phyloP scores from a whole-genome alignment of 768 basidiomycete genomes.

The Collybiopsis confluens region DNA sequence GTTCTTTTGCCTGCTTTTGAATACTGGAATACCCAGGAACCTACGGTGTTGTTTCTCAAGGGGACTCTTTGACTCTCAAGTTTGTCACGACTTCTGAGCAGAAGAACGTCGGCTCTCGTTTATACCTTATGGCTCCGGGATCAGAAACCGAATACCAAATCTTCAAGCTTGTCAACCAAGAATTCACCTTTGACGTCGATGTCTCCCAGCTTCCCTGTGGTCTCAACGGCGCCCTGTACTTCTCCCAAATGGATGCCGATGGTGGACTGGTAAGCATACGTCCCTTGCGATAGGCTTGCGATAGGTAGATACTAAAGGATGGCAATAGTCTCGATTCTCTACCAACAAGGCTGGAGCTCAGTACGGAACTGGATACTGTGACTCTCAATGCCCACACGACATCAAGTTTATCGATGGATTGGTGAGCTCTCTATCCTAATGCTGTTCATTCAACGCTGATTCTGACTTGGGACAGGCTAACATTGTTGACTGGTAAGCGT shows the following conservation, averaged over 20 bases:
- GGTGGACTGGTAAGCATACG: conserved; percentile 42
- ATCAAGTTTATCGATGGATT: conserved; percentile 61
- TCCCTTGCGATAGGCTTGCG: background rate
- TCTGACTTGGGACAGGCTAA: conserved; percentile 26
- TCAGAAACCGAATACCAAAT: conserved; percentile 26
- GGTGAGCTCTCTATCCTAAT: conserved; percentile 23
- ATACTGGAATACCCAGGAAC: too few species aligned
- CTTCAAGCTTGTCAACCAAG: conserved; percentile 29
- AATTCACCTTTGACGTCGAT: conserved; percentile 48
- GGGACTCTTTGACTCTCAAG: conserved; percentile 26
- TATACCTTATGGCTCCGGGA: conserved; percentile 29
- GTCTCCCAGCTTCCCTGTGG: conserved; percentile 43
- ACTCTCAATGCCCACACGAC: conserved; percentile 59
- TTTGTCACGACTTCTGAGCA: conserved; percentile 22
- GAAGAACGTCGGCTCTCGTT: conserved; percentile 13
- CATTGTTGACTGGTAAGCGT: conserved; percentile 31
- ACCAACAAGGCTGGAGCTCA: conserved; percentile 51
- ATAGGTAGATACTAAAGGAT: background rate
- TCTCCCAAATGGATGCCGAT: conserved; percentile 44
- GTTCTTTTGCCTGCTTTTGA: too few species aligned
- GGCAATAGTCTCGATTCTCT: conserved; percentile 26
- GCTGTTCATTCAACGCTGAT: background rate
- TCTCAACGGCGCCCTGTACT: conserved; percentile 46
- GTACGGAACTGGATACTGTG: conserved; percentile 63
- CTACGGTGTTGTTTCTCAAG: conserved; percentile 31